A percentile compares a stretch with the other conserved stretches of the same genome.
These are phyloP conservation scores for Phaeolepiota aurea DNA, from an alignment of 768 basidiomycete species.

Conservation along the genomic window DNA sequence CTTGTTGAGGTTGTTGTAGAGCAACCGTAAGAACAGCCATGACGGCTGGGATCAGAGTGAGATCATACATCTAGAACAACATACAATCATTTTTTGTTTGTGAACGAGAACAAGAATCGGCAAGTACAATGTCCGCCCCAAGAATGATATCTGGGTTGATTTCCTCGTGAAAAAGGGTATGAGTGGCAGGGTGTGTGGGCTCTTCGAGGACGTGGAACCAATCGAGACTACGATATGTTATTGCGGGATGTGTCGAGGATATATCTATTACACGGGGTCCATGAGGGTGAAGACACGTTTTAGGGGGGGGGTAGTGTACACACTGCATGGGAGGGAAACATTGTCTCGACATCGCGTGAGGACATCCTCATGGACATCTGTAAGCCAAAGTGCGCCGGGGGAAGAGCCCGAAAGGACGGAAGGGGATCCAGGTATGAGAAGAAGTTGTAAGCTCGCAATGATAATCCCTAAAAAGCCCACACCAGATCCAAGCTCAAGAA, in stretches of 20 bases:
- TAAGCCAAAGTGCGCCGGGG: constrained; percentile 33
- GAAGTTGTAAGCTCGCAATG: constrained; percentile 46
- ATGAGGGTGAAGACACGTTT: not conserved
- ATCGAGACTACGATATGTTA: constrained; percentile 45
- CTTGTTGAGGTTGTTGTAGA: constrained; percentile 18
- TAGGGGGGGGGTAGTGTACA: constrained; percentile 25
- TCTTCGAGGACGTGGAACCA: constrained; percentile 54
- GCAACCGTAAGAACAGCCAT: constrained; percentile 39
- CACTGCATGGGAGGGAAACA: constrained; percentile 59
- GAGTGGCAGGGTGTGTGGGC: constrained; percentile 13
- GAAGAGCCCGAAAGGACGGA: not conserved
- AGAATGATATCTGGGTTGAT: constrained; percentile 50
- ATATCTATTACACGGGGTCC: constrained; percentile 34
- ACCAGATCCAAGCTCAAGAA: constrained; percentile 74
- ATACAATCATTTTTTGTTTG: no score
- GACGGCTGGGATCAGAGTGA: constrained; percentile 48
- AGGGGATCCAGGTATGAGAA: constrained; percentile 6
- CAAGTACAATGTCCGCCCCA: constrained; percentile 58
- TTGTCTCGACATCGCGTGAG: constrained; percentile 55
- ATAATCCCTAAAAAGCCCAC: constrained; percentile 69
- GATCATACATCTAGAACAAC: constrained; percentile 57
- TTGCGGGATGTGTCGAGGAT: constrained; percentile 38
- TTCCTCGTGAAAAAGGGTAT: constrained; percentile 28
- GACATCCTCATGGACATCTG: constrained; percentile 60
- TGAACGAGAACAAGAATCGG: no score